A percentile compares a stretch with the other conserved stretches of the same genome.
Conservation (phyloP, 1,139 yeast species). For the Pichia sp. region DNA sequence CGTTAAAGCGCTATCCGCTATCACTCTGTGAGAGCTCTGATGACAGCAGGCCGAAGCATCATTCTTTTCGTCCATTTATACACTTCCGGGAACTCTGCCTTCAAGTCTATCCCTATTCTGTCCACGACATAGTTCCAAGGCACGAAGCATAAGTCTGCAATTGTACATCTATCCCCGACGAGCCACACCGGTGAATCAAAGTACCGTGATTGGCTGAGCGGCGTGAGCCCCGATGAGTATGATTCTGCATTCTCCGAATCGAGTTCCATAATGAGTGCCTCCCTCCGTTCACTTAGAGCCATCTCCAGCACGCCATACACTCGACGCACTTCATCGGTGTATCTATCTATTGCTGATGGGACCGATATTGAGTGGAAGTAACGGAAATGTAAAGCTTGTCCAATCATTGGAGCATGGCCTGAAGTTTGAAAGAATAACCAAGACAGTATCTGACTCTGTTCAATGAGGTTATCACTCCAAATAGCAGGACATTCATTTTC, state of each 20-base stretch:
- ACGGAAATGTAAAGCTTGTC: slow-evolving; percentile 91
- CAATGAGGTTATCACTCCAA: slow-evolving; percentile 74
- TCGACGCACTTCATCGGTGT: slow-evolving; percentile 87
- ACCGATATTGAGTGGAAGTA: slow-evolving; percentile 85
- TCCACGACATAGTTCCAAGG: slow-evolving; percentile 98
- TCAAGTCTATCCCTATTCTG: slow-evolving; percentile 81
- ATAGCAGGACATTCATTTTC: slow-evolving; percentile 60
- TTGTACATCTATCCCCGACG: slow-evolving; percentile 83
- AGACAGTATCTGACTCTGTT: slow-evolving; percentile 78
- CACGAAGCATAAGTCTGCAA: slow-evolving; percentile 87
- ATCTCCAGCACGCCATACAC: slow-evolving; percentile 93
- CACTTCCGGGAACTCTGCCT: slow-evolving; percentile 88
- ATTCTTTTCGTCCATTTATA: slow-evolving; percentile 91
- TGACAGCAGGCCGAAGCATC: slow-evolving; percentile 86
- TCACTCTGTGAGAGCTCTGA: slow-evolving; percentile 46
- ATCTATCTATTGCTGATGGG: slow-evolving; percentile 84
- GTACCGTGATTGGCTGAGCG: slow-evolving; percentile 76
- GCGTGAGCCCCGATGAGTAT: slow-evolving; percentile 83
- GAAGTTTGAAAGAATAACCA: slow-evolving; percentile 95
- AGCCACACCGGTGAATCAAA: slow-evolving; percentile 95
- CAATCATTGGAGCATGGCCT: slow-evolving; percentile 97
- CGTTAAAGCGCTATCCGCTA: background rate
- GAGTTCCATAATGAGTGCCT: slow-evolving; percentile 81
- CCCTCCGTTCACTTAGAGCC: slow-evolving; percentile 92
- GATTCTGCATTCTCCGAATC: slow-evolving; percentile 88